Conservation (phyloP, 495 filamentous ascomycete species). For the Echria macrotheca region DNA sequence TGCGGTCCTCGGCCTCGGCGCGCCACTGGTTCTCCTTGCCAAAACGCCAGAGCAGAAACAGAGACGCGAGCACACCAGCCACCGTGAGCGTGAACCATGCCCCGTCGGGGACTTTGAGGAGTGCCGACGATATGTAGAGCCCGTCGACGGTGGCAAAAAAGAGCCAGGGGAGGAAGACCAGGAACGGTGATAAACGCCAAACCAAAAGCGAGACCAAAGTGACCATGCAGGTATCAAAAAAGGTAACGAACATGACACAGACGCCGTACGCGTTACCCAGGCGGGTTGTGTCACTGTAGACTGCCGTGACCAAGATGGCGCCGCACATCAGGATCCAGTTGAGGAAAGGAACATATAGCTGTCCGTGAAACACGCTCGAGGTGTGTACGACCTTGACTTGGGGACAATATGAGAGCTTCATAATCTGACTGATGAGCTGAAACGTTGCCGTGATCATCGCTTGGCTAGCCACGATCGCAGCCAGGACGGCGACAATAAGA, state of each 20-base stretch:
- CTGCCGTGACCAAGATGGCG: slow-evolving; percentile 64
- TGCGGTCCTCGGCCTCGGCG: slow-evolving; percentile 56
- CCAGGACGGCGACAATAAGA: slow-evolving; percentile 60
- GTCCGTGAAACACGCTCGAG: slow-evolving; percentile 59
- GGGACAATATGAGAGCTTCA: slow-evolving; percentile 70
- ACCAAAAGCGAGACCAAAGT: slow-evolving; percentile 61
- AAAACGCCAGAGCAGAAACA: slow-evolving; percentile 68
- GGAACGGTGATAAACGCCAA: slow-evolving; percentile 53
- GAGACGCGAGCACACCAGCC: slow-evolving; percentile 48
- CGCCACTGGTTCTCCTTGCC: slow-evolving; percentile 71
- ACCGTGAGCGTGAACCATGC: slow-evolving; percentile 71
- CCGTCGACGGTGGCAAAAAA: slow-evolving; percentile 58
- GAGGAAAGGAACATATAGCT: slow-evolving; percentile 64
- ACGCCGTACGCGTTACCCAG: slow-evolving; percentile 49
- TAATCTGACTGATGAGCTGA: slow-evolving; percentile 61
- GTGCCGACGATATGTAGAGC: slow-evolving; percentile 58
- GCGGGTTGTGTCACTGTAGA: slow-evolving; percentile 61
- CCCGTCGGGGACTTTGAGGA: slow-evolving; percentile 65
- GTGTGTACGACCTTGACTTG: slow-evolving; percentile 67
- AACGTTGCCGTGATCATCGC: slow-evolving; percentile 74
- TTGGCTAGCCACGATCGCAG: slow-evolving; percentile 70
- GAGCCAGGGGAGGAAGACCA: slow-evolving; percentile 58
- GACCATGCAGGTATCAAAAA: slow-evolving; percentile 67
- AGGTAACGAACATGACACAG: slow-evolving; percentile 70
- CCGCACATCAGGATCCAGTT: slow-evolving; percentile 74